Evolutionary conservation across 73 alveolate genomes (phyloP).

Genomic region (Diophrys sp.): DNA sequence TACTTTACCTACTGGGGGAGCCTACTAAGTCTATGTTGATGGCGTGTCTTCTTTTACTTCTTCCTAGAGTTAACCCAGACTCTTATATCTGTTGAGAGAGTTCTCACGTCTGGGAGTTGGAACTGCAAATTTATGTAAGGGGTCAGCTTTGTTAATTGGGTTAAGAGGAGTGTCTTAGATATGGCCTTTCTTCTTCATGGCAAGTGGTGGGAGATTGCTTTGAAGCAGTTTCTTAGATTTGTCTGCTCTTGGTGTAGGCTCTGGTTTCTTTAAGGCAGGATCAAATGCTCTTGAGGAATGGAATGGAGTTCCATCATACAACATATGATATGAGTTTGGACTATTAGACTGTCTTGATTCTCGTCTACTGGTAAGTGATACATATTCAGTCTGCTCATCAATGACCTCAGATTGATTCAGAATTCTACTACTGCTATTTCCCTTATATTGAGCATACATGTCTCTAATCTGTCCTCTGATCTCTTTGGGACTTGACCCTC

Average conservation of each 20-base stretch:
- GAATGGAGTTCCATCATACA: conserved; percentile 1
- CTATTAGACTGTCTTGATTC: background rate
- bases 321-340: background rate
- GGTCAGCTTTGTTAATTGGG: background rate
- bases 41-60: background rate
- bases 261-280: background rate
- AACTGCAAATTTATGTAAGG: background rate
- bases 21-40: background rate
- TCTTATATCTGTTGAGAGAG: background rate
- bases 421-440: background rate
- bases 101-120: background rate
- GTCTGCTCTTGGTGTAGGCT: background rate
- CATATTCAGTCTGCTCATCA: no score
- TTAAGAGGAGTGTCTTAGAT: background rate
- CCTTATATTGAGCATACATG: background rate
- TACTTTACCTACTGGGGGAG: background rate
- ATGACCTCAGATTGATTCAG: no score
- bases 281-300: background rate
- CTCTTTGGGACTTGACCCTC: background rate
- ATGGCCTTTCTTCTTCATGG: background rate
- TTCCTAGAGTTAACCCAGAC: background rate
- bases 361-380: background rate
- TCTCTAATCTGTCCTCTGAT: background rate
- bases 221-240: background rate
- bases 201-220: background rate